These are phyloP conservation scores for Fusarium sp. DNA, from an alignment of 2,329 filamentous ascomycete genomes.

Conservation along the genomic window DNA sequence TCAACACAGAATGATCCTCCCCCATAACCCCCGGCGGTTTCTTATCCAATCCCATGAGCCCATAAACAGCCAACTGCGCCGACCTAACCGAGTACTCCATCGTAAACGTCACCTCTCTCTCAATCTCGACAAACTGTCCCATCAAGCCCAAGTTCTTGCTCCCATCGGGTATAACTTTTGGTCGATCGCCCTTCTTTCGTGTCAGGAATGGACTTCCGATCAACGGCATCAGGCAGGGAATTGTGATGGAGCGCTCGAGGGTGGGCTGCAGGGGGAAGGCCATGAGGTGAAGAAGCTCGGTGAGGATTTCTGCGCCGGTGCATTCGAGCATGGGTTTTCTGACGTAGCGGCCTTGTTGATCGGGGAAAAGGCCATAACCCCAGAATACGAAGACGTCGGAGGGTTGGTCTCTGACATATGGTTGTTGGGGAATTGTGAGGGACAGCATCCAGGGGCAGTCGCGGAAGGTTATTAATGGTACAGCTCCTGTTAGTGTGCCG, in stretches of 20 bases:
- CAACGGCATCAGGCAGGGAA: slow-evolving; percentile 41
- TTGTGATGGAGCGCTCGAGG: slow-evolving; percentile 36
- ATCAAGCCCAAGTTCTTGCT: slow-evolving; percentile 43
- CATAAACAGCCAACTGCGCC: slow-evolving; percentile 42
- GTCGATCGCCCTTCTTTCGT: slow-evolving; percentile 40
- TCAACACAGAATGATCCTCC: slow-evolving; percentile 38
- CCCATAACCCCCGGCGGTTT: slow-evolving; percentile 34
- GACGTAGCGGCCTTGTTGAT: slow-evolving; percentile 39
- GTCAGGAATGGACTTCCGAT: slow-evolving; percentile 43
- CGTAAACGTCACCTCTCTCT: slow-evolving; percentile 43
- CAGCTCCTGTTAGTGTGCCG: slow-evolving; percentile 35
- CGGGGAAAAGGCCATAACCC: slow-evolving; percentile 43
- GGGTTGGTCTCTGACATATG: slow-evolving; percentile 40
- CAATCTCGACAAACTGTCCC: slow-evolving; percentile 44
- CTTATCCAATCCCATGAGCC: slow-evolving; percentile 40
- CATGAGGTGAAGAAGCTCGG: slow-evolving; percentile 40
- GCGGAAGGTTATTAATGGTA: slow-evolving; percentile 41
- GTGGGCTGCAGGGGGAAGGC: slow-evolving; percentile 39
- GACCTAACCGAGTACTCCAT: slow-evolving; percentile 45
- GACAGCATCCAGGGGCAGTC: slow-evolving; percentile 45
- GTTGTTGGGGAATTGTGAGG: slow-evolving; percentile 38
- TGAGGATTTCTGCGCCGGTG: slow-evolving; percentile 41
- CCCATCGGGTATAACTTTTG: slow-evolving; percentile 37
- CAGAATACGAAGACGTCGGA: slow-evolving; percentile 40
- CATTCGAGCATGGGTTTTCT: slow-evolving; percentile 43